phyloP scores from a whole-genome alignment of 2,329 filamentous ascomycete species.

The Ophiostoma sp. region DNA sequence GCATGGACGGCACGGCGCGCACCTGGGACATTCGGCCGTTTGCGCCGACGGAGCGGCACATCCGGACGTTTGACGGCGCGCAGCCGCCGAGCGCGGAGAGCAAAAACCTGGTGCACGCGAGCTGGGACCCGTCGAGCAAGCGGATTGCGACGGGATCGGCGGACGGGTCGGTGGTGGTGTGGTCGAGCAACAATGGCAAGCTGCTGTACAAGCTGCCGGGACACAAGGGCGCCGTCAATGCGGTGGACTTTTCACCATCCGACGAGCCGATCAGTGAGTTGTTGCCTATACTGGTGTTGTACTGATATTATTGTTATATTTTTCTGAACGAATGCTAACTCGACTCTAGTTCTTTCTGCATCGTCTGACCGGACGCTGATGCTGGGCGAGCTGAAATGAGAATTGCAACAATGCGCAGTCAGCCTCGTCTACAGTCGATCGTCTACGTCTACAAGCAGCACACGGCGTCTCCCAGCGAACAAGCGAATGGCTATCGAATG shows the following conservation, averaged over 20 bases:
- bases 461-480: background rate
- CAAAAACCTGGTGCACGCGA: slow-evolving; percentile 84
- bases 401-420: background rate
- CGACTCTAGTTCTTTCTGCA: slow-evolving; percentile 66
- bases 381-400: slow-evolving; percentile 71
- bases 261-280: slow-evolving; percentile 74
- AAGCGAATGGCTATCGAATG: background rate
- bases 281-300: background rate
- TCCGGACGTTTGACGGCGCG: slow-evolving; percentile 89
- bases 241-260: slow-evolving; percentile 81
- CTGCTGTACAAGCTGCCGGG: slow-evolving; percentile 91
- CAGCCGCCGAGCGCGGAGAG: slow-evolving; percentile 51
- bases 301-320: too few relatives aligned
- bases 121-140: slow-evolving; percentile 82
- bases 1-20: slow-evolving; percentile 87
- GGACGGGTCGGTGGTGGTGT: slow-evolving; percentile 85
- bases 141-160: slow-evolving; percentile 84
- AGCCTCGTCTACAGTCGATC: background rate
- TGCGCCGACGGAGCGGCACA: slow-evolving; percentile 76
- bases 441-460: background rate
- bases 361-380: slow-evolving; percentile 85
- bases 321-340: slow-evolving; percentile 34
- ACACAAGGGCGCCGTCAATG: slow-evolving; percentile 92
- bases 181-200: slow-evolving; percentile 84
- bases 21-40: slow-evolving; percentile 97